phyloP scores from a whole-genome alignment of 257 asterid genomes.

The Solanum sejunctum region DNA sequence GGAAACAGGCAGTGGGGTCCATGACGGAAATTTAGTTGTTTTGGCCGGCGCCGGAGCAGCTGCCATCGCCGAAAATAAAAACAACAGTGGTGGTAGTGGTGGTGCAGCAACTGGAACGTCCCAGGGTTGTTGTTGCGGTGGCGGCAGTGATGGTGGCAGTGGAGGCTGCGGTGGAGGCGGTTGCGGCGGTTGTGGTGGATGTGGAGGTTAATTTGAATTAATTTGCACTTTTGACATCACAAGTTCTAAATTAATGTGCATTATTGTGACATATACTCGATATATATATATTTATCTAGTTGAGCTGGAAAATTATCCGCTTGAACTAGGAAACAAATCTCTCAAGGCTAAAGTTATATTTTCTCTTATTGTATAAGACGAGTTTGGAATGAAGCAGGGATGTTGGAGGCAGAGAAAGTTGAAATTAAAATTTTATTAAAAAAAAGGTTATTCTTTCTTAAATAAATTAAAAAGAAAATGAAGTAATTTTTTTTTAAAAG shows the following conservation, averaged over 20 bases:
- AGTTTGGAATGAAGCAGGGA: too few relatives aligned
- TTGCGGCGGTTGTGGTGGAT: not conserved
- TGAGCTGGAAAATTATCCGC: too few relatives aligned
- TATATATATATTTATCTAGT: too few relatives aligned
- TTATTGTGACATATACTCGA: too few relatives aligned
- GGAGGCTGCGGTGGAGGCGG: slow-evolving; percentile 1
- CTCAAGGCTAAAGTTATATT: too few relatives aligned
- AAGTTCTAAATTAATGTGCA: not conserved
- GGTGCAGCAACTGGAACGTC: not conserved
- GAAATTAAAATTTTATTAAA: too few relatives aligned
- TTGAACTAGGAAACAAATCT: too few relatives aligned
- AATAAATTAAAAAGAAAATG: too few relatives aligned
- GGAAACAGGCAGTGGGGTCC: not conserved
- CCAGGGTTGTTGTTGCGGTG: slow-evolving; percentile 7
- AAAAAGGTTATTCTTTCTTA: too few relatives aligned
- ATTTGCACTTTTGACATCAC: not conserved
- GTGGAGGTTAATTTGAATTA: slow-evolving; percentile 1
- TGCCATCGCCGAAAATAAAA: not conserved
- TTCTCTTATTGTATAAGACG: too few relatives aligned
- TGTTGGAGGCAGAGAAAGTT: too few relatives aligned
- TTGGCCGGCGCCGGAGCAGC: not conserved
- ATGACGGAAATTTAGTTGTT: not conserved
- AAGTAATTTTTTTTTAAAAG: too few relatives aligned
- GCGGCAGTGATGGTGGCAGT: not conserved
- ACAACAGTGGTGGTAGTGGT: not conserved